These are phyloP conservation scores for Phalaenopsis hybrid DNA, from an alignment of 116 monocot genomes.

Conservation along the genomic window DNA sequence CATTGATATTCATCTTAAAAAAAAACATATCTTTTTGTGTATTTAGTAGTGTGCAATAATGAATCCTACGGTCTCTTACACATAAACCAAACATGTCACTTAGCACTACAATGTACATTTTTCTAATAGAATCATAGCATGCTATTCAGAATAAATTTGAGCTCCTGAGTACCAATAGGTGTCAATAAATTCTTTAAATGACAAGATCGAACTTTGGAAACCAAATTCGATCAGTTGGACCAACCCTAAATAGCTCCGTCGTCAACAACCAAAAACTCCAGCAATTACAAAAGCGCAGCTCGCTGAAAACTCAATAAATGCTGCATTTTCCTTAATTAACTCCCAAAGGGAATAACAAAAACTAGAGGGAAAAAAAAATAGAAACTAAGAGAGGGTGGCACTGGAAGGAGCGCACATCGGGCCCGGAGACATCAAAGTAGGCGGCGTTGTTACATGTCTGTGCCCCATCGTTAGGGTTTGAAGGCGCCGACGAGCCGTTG, in stretches of 20 bases:
- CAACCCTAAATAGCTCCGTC: not conserved
- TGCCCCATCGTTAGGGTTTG: conserved; percentile 3
- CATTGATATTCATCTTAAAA: no score
- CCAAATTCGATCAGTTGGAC: not conserved
- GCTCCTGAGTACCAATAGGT: not conserved
- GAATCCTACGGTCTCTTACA: no score
- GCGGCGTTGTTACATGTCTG: not conserved
- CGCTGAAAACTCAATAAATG: not conserved
- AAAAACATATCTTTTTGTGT: no score
- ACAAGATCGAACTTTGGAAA: not conserved
- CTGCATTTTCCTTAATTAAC: not conserved
- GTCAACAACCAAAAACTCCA: not conserved
- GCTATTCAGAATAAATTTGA: not conserved
- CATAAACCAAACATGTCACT: no score
- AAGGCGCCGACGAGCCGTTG: not conserved
- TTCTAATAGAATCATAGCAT: not conserved
- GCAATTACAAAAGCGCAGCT: not conserved
- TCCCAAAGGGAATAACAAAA: not conserved
- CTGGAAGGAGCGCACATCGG: conserved; percentile 11
- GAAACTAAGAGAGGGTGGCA: not conserved
- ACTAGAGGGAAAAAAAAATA: not conserved
- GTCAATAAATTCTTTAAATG: not conserved
- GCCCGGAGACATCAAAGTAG: conserved; percentile 22
- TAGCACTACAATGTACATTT: not conserved
- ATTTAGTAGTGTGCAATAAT: no score